These are phyloP conservation scores for Fusarium bactridioides DNA, from an alignment of 2,329 filamentous ascomycete species.

Conservation along the genomic window DNA sequence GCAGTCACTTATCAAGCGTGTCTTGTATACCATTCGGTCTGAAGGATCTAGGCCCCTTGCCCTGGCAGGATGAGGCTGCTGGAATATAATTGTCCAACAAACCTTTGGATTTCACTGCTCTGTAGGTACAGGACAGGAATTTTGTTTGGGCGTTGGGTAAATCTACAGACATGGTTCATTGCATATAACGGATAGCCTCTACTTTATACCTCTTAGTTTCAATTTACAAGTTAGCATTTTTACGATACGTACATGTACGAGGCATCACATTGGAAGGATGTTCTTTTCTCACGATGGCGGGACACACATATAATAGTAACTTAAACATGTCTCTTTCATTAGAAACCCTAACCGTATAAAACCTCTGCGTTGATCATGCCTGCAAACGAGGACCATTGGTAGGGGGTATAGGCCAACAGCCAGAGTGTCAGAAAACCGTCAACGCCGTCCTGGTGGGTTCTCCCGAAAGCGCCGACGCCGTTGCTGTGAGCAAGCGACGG, in stretches of 20 bases:
- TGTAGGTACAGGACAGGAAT: slow-evolving; percentile 1
- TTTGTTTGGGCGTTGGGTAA: slow-evolving; percentile 9
- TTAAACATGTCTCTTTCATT: slow-evolving; percentile 46
- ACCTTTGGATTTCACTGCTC: background rate
- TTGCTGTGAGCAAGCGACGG: slow-evolving; percentile 32
- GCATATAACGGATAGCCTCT: background rate
- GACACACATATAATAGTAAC: background rate
- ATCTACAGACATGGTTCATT: background rate
- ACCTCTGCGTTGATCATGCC: slow-evolving; percentile 48
- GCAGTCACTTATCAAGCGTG: background rate
- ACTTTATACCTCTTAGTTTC: slow-evolving; percentile 3
- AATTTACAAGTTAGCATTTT: slow-evolving; percentile 6
- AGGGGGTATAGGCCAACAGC: slow-evolving; percentile 54
- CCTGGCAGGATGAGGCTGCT: background rate
- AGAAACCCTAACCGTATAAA: slow-evolving; percentile 48
- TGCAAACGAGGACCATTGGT: slow-evolving; percentile 47
- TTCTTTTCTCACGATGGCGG: background rate
- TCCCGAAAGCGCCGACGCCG: slow-evolving; percentile 35
- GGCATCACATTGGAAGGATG: too few relatives aligned
- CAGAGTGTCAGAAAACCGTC: slow-evolving; percentile 51
- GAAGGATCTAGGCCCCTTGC: background rate
- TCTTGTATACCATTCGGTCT: background rate
- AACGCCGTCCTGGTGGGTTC: slow-evolving; percentile 51
- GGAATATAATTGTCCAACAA: background rate
- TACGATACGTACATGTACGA: background rate